A percentile compares a stretch with the other conserved stretches of the same genome.
Evolutionary conservation across 2,329 filamentous ascomycete species (phyloP).

Genomic region (Orbilia quercus): DNA sequence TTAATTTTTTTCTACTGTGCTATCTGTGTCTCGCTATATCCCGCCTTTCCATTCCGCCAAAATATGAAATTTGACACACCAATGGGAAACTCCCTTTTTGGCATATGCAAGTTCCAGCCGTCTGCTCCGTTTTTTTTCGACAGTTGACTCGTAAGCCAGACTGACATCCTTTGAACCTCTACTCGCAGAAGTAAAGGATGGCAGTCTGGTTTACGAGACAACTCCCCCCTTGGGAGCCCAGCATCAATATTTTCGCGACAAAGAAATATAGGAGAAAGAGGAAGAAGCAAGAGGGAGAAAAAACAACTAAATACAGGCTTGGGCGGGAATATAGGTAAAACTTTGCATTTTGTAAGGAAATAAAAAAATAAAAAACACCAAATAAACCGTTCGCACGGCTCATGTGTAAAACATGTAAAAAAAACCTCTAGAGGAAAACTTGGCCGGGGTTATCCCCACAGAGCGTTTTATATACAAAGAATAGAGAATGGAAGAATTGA

Average conservation of each 20-base stretch:
- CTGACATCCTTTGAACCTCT: conserved; percentile 56
- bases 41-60: no score
- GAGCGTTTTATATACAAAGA: conserved; percentile 52
- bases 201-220: conserved; percentile 57
- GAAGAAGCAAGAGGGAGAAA: conserved; percentile 3
- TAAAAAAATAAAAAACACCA: no score
- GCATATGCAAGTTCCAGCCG: neutral
- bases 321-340: neutral
- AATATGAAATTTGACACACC: conserved; percentile 7
- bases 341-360: conserved; percentile 22
- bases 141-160: conserved; percentile 56
- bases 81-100: neutral
- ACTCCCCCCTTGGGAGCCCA: conserved; percentile 50
- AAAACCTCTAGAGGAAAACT: conserved; percentile 53
- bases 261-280: conserved; percentile 19
- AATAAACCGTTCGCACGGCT: conserved; percentile 49
- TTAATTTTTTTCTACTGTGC: no score
- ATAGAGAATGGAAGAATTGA: conserved; percentile 22
- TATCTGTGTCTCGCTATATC: no score
- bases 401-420: conserved; percentile 35
- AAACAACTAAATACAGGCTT: conserved; percentile 34
- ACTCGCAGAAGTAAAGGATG: conserved; percentile 56
- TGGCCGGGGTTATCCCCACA: conserved; percentile 45
- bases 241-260: conserved; percentile 36
- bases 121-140: conserved; percentile 42